Percentiles rank a stretch among this genome's conserved stretches.
These are phyloP conservation scores for Aspergillus homomorphus DNA, from an alignment of 495 filamentous ascomycete genomes.

Conservation along the genomic window DNA sequence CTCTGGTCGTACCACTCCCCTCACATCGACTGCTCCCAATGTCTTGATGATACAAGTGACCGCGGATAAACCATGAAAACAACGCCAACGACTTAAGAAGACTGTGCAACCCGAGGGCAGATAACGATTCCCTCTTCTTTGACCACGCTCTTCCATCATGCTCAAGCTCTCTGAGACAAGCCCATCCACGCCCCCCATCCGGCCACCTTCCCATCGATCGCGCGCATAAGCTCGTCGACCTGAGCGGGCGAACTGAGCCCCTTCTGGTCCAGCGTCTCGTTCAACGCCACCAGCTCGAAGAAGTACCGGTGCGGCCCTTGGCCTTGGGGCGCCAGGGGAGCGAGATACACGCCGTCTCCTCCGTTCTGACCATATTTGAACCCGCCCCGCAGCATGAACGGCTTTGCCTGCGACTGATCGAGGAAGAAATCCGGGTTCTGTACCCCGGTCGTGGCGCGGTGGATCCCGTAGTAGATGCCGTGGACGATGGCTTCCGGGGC, in stretches of 20 bases:
- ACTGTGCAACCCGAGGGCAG: neutral
- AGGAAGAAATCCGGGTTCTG: conserved; percentile 37
- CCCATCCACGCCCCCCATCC: conserved; percentile 55
- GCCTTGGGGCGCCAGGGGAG: conserved; percentile 41
- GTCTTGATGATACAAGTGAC: neutral
- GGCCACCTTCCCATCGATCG: conserved; percentile 45
- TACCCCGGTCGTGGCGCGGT: conserved; percentile 33
- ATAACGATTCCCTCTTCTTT: neutral
- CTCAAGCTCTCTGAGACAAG: conserved; percentile 39
- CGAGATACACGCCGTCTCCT: conserved; percentile 34
- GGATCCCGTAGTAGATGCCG: conserved; percentile 46
- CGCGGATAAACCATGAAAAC: neutral
- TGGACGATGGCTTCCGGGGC: conserved; percentile 45
- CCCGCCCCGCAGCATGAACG: conserved; percentile 35
- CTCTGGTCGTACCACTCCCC: neutral
- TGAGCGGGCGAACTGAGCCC: conserved; percentile 32
- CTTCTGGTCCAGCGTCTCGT: conserved; percentile 31
- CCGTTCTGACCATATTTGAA: conserved; percentile 47
- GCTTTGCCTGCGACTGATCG: conserved; percentile 16
- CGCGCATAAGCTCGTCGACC: conserved; percentile 36
- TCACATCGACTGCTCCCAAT: neutral
- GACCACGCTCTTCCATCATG: conserved; percentile 3
- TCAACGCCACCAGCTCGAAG: conserved; percentile 47
- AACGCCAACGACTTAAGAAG: neutral
- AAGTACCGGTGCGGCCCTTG: conserved; percentile 52